Evolutionary conservation across 345 rosid genomes (phyloP).

Genomic region (Noccaea caerulescens): DNA sequence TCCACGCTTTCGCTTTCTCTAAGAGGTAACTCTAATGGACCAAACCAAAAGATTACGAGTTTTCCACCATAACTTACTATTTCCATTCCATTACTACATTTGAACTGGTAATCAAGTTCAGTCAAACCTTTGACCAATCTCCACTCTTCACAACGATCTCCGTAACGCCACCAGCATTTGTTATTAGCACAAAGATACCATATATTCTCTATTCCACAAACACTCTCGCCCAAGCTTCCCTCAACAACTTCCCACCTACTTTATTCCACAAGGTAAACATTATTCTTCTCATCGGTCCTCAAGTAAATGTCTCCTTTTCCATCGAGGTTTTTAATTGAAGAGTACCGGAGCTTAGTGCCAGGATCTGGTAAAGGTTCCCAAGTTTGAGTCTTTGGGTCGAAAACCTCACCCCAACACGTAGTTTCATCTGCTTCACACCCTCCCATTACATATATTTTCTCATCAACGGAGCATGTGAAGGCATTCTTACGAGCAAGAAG

Average conservation of each 20-base stretch:
- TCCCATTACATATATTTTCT: constrained; percentile 3
- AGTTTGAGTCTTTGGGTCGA: background rate
- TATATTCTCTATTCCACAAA: background rate
- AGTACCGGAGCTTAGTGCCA: background rate
- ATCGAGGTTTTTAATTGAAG: background rate
- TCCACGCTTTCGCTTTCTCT: background rate
- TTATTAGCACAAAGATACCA: background rate
- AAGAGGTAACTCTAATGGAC: too few relatives aligned
- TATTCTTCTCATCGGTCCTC: background rate
- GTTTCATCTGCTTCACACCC: background rate
- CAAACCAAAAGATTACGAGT: constrained; percentile 11
- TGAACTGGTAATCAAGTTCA: background rate
- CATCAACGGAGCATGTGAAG: background rate
- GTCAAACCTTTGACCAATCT: background rate
- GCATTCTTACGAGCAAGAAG: background rate
- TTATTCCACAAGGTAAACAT: background rate
- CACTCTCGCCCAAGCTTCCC: too few relatives aligned
- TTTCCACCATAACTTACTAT: background rate
- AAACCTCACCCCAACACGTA: background rate
- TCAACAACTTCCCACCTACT: background rate
- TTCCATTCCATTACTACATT: background rate
- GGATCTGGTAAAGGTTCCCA: constrained; percentile 24
- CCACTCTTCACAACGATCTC: background rate
- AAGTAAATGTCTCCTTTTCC: background rate
- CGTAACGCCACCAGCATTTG: background rate